Evolutionary conservation across 441 rosid genomes (phyloP), one percentile per base, ranked within the genome.

Genomic region (Populus hybrid): DNA sequence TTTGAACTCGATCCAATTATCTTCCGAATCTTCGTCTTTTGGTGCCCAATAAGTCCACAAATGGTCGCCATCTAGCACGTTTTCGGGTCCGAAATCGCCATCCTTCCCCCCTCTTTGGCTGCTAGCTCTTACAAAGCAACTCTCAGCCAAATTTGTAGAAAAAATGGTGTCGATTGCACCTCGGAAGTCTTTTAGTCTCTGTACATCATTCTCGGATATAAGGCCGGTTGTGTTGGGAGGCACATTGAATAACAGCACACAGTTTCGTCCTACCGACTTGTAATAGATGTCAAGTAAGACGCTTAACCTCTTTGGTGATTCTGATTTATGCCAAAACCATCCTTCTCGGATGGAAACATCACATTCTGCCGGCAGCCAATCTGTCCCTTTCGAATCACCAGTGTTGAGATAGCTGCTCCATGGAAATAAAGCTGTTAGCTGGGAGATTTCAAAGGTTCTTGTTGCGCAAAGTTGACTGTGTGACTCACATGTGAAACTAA

Each of bases 1-100:
- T 38, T 46, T 72, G 3, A 92, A 63, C 78, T 88, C 92, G 70
- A 90, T 84, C 93, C 97, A 90, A 42, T 79, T 79, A 3, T 75
- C 86, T 63, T 73, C 77, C 20, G 54, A 26, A 6, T 76, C 65
- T 2, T 81, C 73, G 8, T 80, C 83, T 20, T 38, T 77, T 1
- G 94, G 94, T 0, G 88, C 85, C 97, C 97, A 90, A 72, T 92
- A 90, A 8, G 94, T 90, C 92, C 91, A 86, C 38, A 90, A 35
- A 84, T 88, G 89, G 77, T 90, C 93, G 14, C 61, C 12, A 59
- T 92, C 94, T 18, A 90, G 12, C 77, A 86, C 84, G 57, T 87
- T 90, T 72, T 90, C 92, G 0, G 92, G 86, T 5, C 97, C 93
- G 70, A 92, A 92, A 0, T 83, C 92, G 2, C 88, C 87, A 0